Percentiles rank a stretch among this genome's conserved stretches.
These are phyloP conservation scores for Arthroderma sp. DNA, from an alignment of 2,329 filamentous ascomycete genomes.

Conservation along the genomic window DNA sequence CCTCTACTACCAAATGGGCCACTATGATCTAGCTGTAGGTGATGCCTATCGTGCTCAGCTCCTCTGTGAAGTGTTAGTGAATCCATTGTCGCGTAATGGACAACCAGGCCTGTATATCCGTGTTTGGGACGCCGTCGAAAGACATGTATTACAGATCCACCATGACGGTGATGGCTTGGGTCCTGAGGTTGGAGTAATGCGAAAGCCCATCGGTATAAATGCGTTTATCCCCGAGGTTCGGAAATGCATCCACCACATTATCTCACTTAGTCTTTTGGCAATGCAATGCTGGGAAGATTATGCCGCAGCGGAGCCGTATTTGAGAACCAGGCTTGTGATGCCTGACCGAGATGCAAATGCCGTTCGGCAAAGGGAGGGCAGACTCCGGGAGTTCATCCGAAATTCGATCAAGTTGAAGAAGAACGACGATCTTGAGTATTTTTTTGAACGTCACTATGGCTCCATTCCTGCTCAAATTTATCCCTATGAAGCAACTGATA, in stretches of 20 bases:
- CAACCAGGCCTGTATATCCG: slow-evolving; percentile 18
- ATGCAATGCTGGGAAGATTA: slow-evolving; percentile 22
- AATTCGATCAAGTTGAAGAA: slow-evolving; percentile 1
- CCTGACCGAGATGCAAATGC: slow-evolving; percentile 13
- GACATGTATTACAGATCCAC: slow-evolving; percentile 17
- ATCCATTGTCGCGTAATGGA: slow-evolving; percentile 12
- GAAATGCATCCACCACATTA: slow-evolving; percentile 19
- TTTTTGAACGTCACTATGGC: slow-evolving; percentile 17
- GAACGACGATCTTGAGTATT: slow-evolving; percentile 11
- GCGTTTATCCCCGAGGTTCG: slow-evolving; percentile 19
- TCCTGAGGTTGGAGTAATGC: slow-evolving; percentile 12
- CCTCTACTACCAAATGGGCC: slow-evolving; percentile 20
- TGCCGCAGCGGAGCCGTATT: slow-evolving; percentile 11
- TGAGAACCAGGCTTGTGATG: slow-evolving; percentile 11
- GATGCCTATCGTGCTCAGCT: slow-evolving; percentile 24
- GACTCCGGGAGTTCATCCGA: slow-evolving; percentile 5
- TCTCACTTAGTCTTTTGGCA: slow-evolving; percentile 18
- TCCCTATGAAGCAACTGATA: slow-evolving; percentile 18
- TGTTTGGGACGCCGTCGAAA: slow-evolving; percentile 21
- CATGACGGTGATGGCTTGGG: slow-evolving; percentile 5
- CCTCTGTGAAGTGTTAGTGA: slow-evolving; percentile 20
- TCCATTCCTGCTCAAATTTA: slow-evolving; percentile 13
- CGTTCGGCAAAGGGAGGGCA: slow-evolving; percentile 11
- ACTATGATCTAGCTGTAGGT: slow-evolving; percentile 25
- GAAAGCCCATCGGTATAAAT: slow-evolving; percentile 16